These are phyloP conservation scores for Nitzschia sp. DNA, from an alignment of 108 stramenopile species.

Conservation along the genomic window DNA sequence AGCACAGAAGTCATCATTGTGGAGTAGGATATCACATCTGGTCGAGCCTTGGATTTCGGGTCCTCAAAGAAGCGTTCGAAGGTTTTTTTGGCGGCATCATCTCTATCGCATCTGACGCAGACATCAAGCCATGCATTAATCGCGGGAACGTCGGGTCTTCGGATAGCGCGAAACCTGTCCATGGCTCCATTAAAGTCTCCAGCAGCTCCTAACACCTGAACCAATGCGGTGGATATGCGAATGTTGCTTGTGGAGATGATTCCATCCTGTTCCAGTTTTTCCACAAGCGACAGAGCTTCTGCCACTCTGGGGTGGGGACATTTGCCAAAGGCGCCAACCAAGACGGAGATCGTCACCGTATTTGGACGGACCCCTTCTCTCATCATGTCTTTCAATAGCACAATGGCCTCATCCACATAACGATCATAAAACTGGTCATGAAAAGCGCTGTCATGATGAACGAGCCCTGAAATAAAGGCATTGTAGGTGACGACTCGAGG, in stretches of 20 bases:
- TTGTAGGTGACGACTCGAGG: slow-evolving; percentile 56
- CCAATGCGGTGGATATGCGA: slow-evolving; percentile 63
- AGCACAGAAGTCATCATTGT: slow-evolving; percentile 60
- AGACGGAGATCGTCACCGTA: slow-evolving; percentile 52
- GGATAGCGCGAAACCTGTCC: slow-evolving; percentile 45
- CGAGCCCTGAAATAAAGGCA: slow-evolving; percentile 71
- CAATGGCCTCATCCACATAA: slow-evolving; percentile 51
- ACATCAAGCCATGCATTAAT: slow-evolving; percentile 78
- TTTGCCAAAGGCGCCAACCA: slow-evolving; percentile 68
- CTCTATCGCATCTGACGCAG: slow-evolving; percentile 50
- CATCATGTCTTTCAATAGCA: slow-evolving; percentile 58
- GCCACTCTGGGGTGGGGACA: slow-evolving; percentile 57
- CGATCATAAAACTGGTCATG: slow-evolving; percentile 15
- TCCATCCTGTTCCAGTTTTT: slow-evolving; percentile 41
- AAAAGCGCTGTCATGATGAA: slow-evolving; percentile 25
- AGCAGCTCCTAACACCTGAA: slow-evolving; percentile 57
- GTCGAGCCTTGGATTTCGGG: slow-evolving; percentile 20
- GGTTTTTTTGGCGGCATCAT: slow-evolving; percentile 53
- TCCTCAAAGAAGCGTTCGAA: slow-evolving; percentile 49
- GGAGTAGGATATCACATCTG: slow-evolving; percentile 81
- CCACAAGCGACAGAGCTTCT: slow-evolving; percentile 62
- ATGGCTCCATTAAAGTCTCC: slow-evolving; percentile 57
- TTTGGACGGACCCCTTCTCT: slow-evolving; percentile 53
- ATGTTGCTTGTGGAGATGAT: slow-evolving; percentile 44
- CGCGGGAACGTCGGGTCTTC: slow-evolving; percentile 65